Evolutionary conservation across 202 grass and related monocot species (phyloP).

Genomic region (Schoenoplectus triqueter): DNA sequence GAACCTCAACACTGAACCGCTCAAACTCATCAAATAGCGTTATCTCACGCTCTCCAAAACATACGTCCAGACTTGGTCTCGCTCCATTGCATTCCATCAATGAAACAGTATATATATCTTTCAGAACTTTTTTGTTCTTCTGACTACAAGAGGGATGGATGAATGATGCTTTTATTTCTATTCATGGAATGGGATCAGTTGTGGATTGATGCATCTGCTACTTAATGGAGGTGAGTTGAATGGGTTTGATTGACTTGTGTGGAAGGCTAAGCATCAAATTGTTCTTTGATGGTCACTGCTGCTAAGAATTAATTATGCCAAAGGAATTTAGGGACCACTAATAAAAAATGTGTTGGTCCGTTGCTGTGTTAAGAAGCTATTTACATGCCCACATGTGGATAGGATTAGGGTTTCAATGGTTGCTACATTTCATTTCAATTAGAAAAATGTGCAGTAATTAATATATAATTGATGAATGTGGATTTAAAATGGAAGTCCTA

Average conservation of each 20-base stretch:
- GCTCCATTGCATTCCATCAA: constrained; percentile 24
- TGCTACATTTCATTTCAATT: background rate
- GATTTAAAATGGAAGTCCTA: too few species aligned
- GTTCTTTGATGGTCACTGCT: constrained; percentile 6
- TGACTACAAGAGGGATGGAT: background rate
- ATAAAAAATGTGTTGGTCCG: background rate
- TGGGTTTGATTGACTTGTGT: constrained; percentile 49
- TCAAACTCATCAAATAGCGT: constrained; percentile 83
- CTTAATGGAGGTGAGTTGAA: constrained; percentile 41
- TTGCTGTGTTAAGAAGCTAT: constrained; percentile 2
- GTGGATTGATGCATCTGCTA: background rate
- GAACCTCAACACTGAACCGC: constrained; percentile 61
- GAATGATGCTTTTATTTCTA: constrained; percentile 6
- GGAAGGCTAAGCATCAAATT: constrained; percentile 57
- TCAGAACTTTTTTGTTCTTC: background rate
- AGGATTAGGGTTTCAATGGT: background rate
- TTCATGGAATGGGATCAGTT: constrained; percentile 7
- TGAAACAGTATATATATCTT: background rate
- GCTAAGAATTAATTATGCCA: background rate
- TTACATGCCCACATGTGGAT: background rate
- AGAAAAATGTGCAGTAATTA: too few species aligned
- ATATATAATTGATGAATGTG: too few species aligned
- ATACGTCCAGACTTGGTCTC: constrained; percentile 60
- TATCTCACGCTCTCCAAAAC: constrained; percentile 58
- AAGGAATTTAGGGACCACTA: constrained; percentile 4